Evolutionary conservation across 2,329 filamentous ascomycete genomes (phyloP).

Genomic region (Triangularia setosa): DNA sequence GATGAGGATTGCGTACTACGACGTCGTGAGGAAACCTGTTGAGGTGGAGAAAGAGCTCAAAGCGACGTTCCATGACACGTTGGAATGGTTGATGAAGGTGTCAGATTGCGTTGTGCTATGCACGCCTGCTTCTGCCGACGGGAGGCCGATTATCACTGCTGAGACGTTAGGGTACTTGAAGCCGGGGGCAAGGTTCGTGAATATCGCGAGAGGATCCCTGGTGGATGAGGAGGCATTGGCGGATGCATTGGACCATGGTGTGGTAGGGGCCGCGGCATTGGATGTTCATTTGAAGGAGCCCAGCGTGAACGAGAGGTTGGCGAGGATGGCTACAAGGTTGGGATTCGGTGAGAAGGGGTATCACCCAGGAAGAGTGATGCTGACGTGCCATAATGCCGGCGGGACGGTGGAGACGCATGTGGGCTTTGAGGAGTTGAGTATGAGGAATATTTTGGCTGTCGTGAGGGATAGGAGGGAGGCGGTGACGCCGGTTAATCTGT

Average conservation of each 20-base stretch:
- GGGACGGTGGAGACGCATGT: conserved; percentile 62
- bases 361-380: conserved; percentile 43
- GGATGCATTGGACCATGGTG: conserved; percentile 51
- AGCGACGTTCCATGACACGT: conserved; percentile 47
- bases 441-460: conserved; percentile 63
- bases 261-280: conserved; percentile 51
- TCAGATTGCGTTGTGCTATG: conserved; percentile 62
- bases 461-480: conserved; percentile 44
- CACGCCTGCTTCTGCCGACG: conserved; percentile 48
- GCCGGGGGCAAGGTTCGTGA: conserved; percentile 56
- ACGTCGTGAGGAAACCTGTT: conserved; percentile 48
- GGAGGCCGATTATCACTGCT: conserved; percentile 45
- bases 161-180: conserved; percentile 49
- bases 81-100: conserved; percentile 49
- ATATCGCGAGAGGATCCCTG: conserved; percentile 61
- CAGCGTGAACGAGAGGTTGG: conserved; percentile 44
- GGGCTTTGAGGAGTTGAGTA: conserved; percentile 63
- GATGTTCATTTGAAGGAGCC: conserved; percentile 64
- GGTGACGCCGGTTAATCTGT: conserved; percentile 60
- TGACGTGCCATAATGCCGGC: conserved; percentile 66
- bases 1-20: conserved; percentile 64
- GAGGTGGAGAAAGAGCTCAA: conserved; percentile 38
- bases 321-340: conserved; percentile 33
- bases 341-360: conserved; percentile 1
- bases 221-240: conserved; percentile 63